A percentile compares a stretch with the other conserved stretches of the same genome.
Conservation (phyloP, 139 green algal species). For the Chlamydomonas schloesseri region DNA sequence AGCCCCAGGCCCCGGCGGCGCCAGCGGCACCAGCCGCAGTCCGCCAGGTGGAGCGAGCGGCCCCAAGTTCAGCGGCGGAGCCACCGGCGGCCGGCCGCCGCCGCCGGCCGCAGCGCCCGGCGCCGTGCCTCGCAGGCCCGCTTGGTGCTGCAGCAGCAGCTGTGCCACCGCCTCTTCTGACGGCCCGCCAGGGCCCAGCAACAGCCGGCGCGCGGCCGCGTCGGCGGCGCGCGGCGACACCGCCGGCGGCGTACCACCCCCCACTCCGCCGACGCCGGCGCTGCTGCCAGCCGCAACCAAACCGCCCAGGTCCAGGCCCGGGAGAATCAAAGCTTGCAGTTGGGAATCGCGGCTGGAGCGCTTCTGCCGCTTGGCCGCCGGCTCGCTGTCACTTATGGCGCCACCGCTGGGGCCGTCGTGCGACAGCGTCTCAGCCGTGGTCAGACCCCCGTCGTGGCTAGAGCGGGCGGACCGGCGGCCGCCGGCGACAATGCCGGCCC, state of each 20-base stretch:
- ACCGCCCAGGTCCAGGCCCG: not conserved
- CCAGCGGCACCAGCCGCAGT: conserved; percentile 12
- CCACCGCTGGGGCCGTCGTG: not conserved
- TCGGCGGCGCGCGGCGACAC: not conserved
- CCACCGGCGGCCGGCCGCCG: too few species aligned
- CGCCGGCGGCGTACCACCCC: too few species aligned
- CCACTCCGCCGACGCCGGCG: too few species aligned
- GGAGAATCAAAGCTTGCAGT: too few species aligned
- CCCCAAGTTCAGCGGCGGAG: conserved; percentile 12
- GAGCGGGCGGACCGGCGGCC: not conserved
- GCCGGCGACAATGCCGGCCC: not conserved
- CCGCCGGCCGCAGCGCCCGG: too few species aligned
- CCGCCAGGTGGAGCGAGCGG: not conserved
- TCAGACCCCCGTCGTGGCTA: not conserved
- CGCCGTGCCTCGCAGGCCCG: too few species aligned
- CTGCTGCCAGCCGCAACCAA: too few species aligned
- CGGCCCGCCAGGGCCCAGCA: not conserved
- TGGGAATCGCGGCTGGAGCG: not conserved
- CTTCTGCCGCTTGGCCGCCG: conserved; percentile 29
- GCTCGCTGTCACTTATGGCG: not conserved
- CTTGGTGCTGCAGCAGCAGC: not conserved
- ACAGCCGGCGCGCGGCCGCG: not conserved
- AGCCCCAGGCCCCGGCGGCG: not conserved
- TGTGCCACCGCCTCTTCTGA: not conserved
- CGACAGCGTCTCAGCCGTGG: not conserved